Evolutionary conservation across 2,329 filamentous ascomycete species (phyloP), one percentile per base, ranked within the genome.

Genomic region (Fusarium nelsonii): DNA sequence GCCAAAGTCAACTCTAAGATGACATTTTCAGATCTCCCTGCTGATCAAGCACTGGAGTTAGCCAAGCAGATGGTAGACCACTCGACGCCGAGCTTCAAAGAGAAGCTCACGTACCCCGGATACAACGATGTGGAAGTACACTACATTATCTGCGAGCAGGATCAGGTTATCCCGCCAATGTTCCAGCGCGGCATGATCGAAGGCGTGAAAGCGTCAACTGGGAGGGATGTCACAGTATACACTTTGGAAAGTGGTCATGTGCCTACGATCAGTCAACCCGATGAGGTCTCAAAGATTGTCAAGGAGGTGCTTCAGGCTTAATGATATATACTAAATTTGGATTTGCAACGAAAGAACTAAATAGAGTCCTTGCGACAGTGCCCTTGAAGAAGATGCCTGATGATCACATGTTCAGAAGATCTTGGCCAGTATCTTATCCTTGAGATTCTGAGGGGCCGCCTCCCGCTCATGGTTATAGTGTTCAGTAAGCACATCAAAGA

Each of bases 41-140:
- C 30, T 1, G 66, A 69, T 2, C 15, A 69, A 23, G 66, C 43
- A 1, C 16, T 62, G 6, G 49, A 34, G 4, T n/a, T 53, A 2
- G 48, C 54, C 10, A 68, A 60, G 36, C 33, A 61, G 26, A 64
- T 70, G 63, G 18, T 33, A 0, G 46, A 52, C 4, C 66, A 70
- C 36, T 70, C 68, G 4, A 70, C 63, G 0, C 11, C 51, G 4
- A 70, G 67, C 33, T 70, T 70, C 16, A 37, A 39, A 9, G 67
- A 70, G 2, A 58, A 58, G 16, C 14, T 70, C 28, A 70, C 55
- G 0, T 70, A 70, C 4, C 36, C 67, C 32, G 68, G 68, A 0
- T 70, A 70, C 2, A 64, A 70, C 6, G 63, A 70, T 3, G 66
- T 70, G 3, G 40, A 70, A 3, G 63, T 68, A 6, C 51, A 70